Evolutionary conservation across 108 stramenopile genomes (phyloP), one percentile per base, ranked within the genome.

Genomic region (Conticribra guillardii): DNA sequence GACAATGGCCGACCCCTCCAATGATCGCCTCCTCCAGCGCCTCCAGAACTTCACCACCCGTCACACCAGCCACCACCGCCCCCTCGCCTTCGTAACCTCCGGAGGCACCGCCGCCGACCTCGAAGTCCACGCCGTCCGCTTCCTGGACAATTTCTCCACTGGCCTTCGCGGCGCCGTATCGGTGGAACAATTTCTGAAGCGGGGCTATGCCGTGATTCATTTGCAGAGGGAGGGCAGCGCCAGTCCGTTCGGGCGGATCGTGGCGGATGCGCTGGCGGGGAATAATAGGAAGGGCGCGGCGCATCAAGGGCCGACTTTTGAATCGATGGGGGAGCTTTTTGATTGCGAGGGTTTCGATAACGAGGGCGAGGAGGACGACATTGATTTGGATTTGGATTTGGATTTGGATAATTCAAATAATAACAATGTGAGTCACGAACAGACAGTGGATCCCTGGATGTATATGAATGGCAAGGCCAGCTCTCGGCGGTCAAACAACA

Each of bases 131-230:
- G 81, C 74, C 14, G 97, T 99, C 9, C 85, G 98, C 18, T 96
- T 79, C 68, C 67, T 99, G 51, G 98, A 99, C 51, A 99, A 99
- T 73, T 99, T 99, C 82, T 91, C 89, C 63, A 96, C 97, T 0
- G 98, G 98, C 7, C 59, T 74, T 1, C 79, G 98, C n/a, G 98
- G 98, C 7, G 96, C 96, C 0, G 59, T 82, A 7, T 81, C 93
- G 1, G 95, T 96, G 4, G 98, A 98, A 82, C 81, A 93, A 64
- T 96, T 98, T 58, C 57, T 95, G 24, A 59, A 77, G 50, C 56
- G 88, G 56, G 97, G 96, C 8, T 97, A 97, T 83, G 96, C 92
- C 16, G 96, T 97, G 57, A 73, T 98, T 46, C 96, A 96, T 80
- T 69, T 97, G 55, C 82, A 85, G 80, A 74, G 97, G 28, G 47